Evolutionary conservation across 129 eudicot genomes (phyloP).

Genomic region (Erigeron canadensis): DNA sequence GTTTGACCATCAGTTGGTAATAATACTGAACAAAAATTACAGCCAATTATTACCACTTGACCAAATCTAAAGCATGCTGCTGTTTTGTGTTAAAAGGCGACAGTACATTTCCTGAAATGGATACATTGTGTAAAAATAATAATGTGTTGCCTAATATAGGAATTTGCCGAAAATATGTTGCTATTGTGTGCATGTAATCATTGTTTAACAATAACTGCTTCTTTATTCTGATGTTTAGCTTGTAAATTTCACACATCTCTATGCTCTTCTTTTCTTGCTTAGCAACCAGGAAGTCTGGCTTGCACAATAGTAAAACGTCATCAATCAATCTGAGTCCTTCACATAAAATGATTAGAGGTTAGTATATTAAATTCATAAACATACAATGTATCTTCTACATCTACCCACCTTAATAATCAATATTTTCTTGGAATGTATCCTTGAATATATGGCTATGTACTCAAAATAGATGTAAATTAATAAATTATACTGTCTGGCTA

Average conservation of each 20-base stretch:
- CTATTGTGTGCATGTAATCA: not conserved
- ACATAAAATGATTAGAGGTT: slow-evolving; percentile 79
- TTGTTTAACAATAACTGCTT: slow-evolving; percentile 10
- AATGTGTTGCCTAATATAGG: not conserved
- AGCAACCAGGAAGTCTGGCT: slow-evolving; percentile 35
- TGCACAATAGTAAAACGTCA: slow-evolving; percentile 36
- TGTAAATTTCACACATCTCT: slow-evolving; percentile 8
- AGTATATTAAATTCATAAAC: slow-evolving; percentile 15
- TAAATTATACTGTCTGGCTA: slow-evolving; percentile 2
- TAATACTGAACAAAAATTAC: not conserved
- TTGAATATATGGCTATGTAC: not conserved
- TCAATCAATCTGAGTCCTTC: slow-evolving; percentile 72
- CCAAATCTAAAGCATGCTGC: not conserved
- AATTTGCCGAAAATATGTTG: not conserved
- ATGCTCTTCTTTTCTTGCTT: slow-evolving; percentile 5
- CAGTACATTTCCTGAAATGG: not conserved
- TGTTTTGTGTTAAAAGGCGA: not conserved
- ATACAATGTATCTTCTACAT: not conserved
- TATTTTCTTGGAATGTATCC: not conserved
- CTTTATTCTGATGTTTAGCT: slow-evolving; percentile 23
- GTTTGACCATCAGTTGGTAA: not conserved
- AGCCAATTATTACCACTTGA: not conserved
- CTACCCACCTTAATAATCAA: not conserved
- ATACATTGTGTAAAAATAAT: not conserved
- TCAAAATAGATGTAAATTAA: not conserved